Evolutionary conservation across 2,329 filamentous ascomycete species (phyloP), one percentile per base, ranked within the genome.

Genomic region (Pyrenophora seminiperda): DNA sequence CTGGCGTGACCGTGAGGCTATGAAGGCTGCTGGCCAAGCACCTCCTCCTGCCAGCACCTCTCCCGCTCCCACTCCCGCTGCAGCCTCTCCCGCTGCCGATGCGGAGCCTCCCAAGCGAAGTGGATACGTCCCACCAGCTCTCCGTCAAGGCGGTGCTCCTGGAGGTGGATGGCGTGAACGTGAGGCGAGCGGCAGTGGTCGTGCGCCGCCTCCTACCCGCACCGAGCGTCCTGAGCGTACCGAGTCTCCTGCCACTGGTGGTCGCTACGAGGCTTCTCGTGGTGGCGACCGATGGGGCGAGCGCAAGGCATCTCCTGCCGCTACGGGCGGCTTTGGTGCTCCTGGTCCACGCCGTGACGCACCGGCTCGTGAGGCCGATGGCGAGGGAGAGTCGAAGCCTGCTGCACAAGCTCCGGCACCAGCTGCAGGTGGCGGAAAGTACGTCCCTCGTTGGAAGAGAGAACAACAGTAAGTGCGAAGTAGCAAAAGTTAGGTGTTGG

Each of bases 1-100:
- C 63, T 91, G 88, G 89, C 85, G 88, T 72, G 88, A 91, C 24
- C 86, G 87, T 65, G 83, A 90, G 73, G 84, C 83, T 41, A 73
- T 77, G 34, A 76, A 73, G 61, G 68, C 68, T 7, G 53, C 69
- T 47, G 65, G 62, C 37, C 65, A 68, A 47, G 34, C 48, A 13
- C 60, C 61, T 31, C 64, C 71, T 14, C 67, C 62, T 24, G 50
- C 67, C 18, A 62, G 67, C 19, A 69, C 76, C 29, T 70, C 73
- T 47, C 66, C 72, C 27, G 63, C 72, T 9, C 64, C 39, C 17
- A 11, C 24, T 11, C 66, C 72, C 27, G 53, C 50, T 22, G 61
- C 68, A 7, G 66, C 63, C 27, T 50, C 69, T 29, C 50, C 66
- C 20, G 67, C 75, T 32, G 66, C 73, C 19, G 61, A 66, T 41